phyloP scores from a whole-genome alignment of 2,329 filamentous ascomycete genomes.

The Aspergillus pseudonomiae region DNA sequence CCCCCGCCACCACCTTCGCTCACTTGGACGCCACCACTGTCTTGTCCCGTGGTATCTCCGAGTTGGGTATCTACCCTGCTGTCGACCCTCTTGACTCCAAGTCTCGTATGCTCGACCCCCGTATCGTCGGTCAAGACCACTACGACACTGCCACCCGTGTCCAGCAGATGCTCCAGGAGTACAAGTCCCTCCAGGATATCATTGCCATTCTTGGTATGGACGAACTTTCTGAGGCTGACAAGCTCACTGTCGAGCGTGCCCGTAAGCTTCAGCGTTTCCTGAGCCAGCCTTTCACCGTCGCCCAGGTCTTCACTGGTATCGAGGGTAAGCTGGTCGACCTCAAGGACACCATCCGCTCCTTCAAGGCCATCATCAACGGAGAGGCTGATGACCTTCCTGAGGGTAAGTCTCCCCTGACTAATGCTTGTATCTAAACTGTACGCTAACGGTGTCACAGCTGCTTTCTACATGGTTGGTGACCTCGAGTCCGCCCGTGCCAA shows the following conservation, averaged over 20 bases:
- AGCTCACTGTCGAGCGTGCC: constrained; percentile 99
- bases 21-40: constrained; percentile 99
- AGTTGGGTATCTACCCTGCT: constrained; percentile 99
- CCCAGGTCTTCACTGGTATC: constrained; percentile 73
- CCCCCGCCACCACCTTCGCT: constrained; percentile 98
- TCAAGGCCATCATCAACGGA: constrained; percentile 95
- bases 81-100: constrained; percentile 99
- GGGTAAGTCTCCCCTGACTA: constrained; percentile 56
- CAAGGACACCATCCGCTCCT: constrained; percentile 96
- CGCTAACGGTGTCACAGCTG: constrained; percentile 50
- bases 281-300: constrained; percentile 96
- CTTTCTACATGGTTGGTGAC: constrained; percentile 98
- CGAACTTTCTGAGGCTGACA: constrained; percentile 97
- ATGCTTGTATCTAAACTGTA: neutral
- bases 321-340: constrained; percentile 96
- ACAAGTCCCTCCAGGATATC: constrained; percentile 99
- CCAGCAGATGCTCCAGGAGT: constrained; percentile 99
- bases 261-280: constrained; percentile 99
- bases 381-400: constrained; percentile 96
- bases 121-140: constrained; percentile 97
- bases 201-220: constrained; percentile 99
- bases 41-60: constrained; percentile 99
- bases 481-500: constrained; percentile 89
- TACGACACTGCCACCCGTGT: constrained; percentile 93
- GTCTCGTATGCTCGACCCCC: constrained; percentile 98